These are phyloP conservation scores for Zymoseptoria brevis DNA, from an alignment of 2,329 filamentous ascomycete species.

Conservation along the genomic window DNA sequence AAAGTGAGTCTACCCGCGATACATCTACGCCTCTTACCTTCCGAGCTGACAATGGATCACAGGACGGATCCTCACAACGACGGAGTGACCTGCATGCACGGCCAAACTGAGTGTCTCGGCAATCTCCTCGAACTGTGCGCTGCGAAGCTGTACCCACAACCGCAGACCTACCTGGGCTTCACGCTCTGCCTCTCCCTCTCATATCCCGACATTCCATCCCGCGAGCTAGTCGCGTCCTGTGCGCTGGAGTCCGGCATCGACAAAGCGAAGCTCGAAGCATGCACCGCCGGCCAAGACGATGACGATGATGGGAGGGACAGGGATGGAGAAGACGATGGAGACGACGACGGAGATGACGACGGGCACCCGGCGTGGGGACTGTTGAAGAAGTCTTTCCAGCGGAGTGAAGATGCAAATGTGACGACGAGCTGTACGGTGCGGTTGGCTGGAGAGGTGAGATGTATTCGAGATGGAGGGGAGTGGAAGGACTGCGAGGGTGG, in stretches of 20 bases:
- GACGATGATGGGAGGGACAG: neutral
- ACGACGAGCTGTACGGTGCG: slow-evolving; percentile 46
- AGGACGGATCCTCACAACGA: slow-evolving; percentile 59
- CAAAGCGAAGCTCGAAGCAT: slow-evolving; percentile 72
- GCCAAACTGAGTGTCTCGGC: slow-evolving; percentile 81
- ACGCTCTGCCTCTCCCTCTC: slow-evolving; percentile 78
- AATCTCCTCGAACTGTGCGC: slow-evolving; percentile 94
- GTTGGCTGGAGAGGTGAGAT: slow-evolving; percentile 71
- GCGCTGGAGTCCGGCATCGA: slow-evolving; percentile 85
- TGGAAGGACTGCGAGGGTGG: slow-evolving; percentile 75
- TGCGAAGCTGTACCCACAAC: slow-evolving; percentile 69
- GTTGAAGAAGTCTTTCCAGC: slow-evolving; percentile 55
- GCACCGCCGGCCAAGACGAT: slow-evolving; percentile 48
- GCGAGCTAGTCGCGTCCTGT: slow-evolving; percentile 74
- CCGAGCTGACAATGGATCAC: too few species aligned
- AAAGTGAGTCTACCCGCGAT: slow-evolving; percentile 43
- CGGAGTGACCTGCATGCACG: slow-evolving; percentile 82
- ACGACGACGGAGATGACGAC: slow-evolving; percentile 47
- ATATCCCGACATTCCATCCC: slow-evolving; percentile 69
- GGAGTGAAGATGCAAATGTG: slow-evolving; percentile 45
- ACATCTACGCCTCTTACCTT: too few species aligned
- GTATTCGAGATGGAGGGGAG: slow-evolving; percentile 67
- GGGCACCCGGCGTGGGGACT: slow-evolving; percentile 58
- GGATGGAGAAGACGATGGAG: too few species aligned
- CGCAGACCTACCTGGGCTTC: slow-evolving; percentile 85